A percentile compares a stretch with the other conserved stretches of the same genome.
phyloP scores from a whole-genome alignment of 2,329 filamentous ascomycete genomes.

The Mycosphaerella sp. region DNA sequence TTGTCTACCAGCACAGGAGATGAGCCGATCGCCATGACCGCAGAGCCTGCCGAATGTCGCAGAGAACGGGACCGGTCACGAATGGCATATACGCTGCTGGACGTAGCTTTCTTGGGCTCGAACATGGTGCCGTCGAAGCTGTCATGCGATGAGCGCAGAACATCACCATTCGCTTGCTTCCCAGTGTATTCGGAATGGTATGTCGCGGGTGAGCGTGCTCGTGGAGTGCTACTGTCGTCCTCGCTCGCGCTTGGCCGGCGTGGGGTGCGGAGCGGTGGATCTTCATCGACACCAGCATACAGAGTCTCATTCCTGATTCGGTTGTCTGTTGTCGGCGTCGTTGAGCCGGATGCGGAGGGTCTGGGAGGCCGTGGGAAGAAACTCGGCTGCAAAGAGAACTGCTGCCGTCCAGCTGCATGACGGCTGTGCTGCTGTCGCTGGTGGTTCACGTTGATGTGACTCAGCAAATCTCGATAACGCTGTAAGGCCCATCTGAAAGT shows the following conservation, averaged over 20 bases:
- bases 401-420: constrained; percentile 38
- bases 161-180: constrained; percentile 21
- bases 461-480: constrained; percentile 46
- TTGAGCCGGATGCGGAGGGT: constrained; percentile 49
- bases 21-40: constrained; percentile 29
- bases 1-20: constrained; percentile 30
- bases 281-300: constrained; percentile 9
- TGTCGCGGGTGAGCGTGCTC: constrained; percentile 14
- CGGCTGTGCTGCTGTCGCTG: constrained; percentile 36
- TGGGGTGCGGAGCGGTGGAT: constrained; percentile 9
- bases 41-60: constrained; percentile 30
- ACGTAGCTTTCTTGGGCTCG: constrained; percentile 4
- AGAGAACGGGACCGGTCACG: constrained; percentile 21
- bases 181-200: constrained; percentile 4
- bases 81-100: background rate
- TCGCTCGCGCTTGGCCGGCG: constrained; percentile 5
- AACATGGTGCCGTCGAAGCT: constrained; percentile 8
- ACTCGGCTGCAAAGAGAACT: constrained; percentile 46
- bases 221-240: constrained; percentile 15
- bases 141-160: constrained; percentile 23
- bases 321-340: constrained; percentile 19
- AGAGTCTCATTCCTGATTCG: constrained; percentile 7
- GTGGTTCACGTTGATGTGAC: constrained; percentile 43
- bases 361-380: constrained; percentile 58
- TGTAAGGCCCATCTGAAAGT: constrained; percentile 44